These are phyloP conservation scores for Populus tomentosa DNA, from an alignment of 441 rosid genomes.

Conservation along the genomic window DNA sequence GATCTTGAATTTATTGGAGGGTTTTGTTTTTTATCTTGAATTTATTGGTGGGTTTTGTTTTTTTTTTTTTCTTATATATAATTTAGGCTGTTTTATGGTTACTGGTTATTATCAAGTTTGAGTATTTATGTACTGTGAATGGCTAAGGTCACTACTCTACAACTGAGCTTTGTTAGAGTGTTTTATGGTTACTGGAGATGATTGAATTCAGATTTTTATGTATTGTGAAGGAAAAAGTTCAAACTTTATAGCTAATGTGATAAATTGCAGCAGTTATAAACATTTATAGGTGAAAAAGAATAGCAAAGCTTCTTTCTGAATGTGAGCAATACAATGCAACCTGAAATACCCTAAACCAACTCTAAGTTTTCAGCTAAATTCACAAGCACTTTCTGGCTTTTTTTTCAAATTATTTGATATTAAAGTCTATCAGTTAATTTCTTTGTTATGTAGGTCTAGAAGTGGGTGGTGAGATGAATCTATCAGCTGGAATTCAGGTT, in stretches of 20 bases:
- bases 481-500: slow-evolving; percentile 74
- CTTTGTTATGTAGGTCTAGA: slow-evolving; percentile 49
- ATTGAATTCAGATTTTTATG: not conserved
- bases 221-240: not conserved
- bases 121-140: not conserved
- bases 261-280: not conserved
- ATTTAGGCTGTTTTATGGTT: not conserved
- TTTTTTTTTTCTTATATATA: not conserved
- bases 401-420: not conserved
- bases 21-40: not conserved
- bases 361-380: not conserved
- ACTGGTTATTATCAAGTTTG: not conserved
- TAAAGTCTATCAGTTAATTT: no score
- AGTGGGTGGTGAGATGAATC: slow-evolving; percentile 89
- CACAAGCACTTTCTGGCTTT: not conserved
- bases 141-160: not conserved
- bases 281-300: not conserved
- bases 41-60: not conserved
- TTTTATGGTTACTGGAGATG: not conserved
- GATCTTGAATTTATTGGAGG: not conserved
- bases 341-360: not conserved
- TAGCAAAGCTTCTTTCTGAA: not conserved
- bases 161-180: not conserved
- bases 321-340: no score
- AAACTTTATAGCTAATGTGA: not conserved